phyloP scores from a whole-genome alignment of 306 rosid genomes.

The Malus asiatica region DNA sequence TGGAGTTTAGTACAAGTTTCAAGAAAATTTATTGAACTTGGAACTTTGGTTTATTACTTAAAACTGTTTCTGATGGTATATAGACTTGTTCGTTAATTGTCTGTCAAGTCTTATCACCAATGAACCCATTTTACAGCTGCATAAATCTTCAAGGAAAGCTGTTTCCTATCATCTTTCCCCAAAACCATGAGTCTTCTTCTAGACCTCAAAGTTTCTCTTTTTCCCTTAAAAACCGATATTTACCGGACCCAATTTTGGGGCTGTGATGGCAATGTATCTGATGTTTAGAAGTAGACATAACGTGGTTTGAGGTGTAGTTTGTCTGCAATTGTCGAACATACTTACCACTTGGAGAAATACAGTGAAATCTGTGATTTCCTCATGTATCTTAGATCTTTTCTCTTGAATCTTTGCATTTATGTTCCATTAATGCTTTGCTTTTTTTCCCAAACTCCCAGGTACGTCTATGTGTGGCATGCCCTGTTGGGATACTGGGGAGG shows the following conservation, averaged over 20 bases:
- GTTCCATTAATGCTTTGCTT: background rate
- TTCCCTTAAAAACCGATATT: no score
- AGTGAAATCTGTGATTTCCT: background rate
- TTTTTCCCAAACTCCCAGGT: constrained; percentile 17
- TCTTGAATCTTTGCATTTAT: background rate
- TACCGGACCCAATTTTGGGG: background rate
- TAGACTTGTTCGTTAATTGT: background rate
- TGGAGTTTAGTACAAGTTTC: background rate
- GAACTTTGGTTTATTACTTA: background rate
- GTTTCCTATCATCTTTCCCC: background rate
- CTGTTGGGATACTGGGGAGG: constrained; percentile 43
- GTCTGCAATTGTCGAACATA: background rate
- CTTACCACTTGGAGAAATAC: background rate
- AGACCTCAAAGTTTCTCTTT: background rate
- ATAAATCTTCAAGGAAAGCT: background rate
- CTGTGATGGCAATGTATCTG: background rate
- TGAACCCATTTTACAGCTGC: background rate
- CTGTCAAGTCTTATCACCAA: background rate
- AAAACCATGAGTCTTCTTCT: background rate
- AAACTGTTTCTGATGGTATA: background rate
- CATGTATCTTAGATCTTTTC: background rate
- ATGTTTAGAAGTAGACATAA: no score
- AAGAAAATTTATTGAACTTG: no score
- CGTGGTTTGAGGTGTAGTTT: no score
- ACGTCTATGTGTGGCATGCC: constrained; percentile 38